Percentiles rank a stretch among this genome's conserved stretches.
phyloP scores from a whole-genome alignment of 805 yeast genomes.

The Zygosaccharomyces bisporus region DNA sequence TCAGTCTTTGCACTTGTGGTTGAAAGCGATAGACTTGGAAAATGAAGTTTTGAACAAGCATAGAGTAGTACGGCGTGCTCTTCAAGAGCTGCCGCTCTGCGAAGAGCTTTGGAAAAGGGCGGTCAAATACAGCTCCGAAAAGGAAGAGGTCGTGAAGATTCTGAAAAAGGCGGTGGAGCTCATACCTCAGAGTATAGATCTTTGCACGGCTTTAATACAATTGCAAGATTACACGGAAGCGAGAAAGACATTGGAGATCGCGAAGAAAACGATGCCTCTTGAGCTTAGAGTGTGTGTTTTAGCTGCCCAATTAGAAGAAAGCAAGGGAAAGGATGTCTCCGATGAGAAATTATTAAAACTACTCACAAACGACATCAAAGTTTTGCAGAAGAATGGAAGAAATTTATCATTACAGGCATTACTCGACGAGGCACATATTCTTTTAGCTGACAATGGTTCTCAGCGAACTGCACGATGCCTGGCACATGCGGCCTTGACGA shows the following conservation, averaged over 20 bases:
- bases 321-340: constrained; percentile 41
- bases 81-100: constrained; percentile 58
- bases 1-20: constrained; percentile 64
- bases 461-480: constrained; percentile 51
- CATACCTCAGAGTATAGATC: constrained; percentile 57
- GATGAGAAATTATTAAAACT: constrained; percentile 30
- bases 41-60: constrained; percentile 49
- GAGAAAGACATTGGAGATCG: constrained; percentile 51
- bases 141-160: constrained; percentile 48
- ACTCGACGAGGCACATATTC: constrained; percentile 51
- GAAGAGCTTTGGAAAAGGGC: constrained; percentile 66
- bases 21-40: constrained; percentile 65
- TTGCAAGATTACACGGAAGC: constrained; percentile 46
- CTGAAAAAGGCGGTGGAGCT: constrained; percentile 63
- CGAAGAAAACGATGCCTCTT: constrained; percentile 51
- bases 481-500: constrained; percentile 40
- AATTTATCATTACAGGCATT: constrained; percentile 44
- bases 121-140: constrained; percentile 55
- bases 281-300: constrained; percentile 62
- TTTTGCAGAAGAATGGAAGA: constrained; percentile 43
- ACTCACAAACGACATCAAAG: constrained; percentile 43
- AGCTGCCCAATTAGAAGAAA: constrained; percentile 64
- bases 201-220: constrained; percentile 61
- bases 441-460: constrained; percentile 46
- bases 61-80: constrained; percentile 62